Evolutionary conservation across 208 protist genomes (phyloP).

Genomic region (Leishmania martiniquensis): DNA sequence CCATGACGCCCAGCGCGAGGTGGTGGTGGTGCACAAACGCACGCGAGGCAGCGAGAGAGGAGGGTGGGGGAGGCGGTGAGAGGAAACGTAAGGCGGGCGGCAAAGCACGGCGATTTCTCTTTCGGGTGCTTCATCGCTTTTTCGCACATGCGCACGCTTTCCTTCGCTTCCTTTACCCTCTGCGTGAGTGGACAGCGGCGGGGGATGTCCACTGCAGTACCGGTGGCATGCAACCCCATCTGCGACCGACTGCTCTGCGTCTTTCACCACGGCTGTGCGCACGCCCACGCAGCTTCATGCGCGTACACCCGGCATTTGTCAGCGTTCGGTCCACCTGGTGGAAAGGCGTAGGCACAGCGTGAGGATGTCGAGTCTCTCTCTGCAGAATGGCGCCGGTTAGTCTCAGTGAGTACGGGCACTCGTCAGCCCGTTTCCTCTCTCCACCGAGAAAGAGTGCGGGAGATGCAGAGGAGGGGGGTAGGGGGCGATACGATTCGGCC

Average conservation of each 20-base stretch:
- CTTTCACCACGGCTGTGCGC: not conserved
- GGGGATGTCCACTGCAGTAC: not conserved
- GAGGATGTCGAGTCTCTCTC: not conserved
- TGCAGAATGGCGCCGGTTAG: not conserved
- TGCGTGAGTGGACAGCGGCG: not conserved
- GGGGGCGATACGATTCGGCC: no score
- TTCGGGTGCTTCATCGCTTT: not conserved
- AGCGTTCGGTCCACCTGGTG: not conserved
- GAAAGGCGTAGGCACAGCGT: not conserved
- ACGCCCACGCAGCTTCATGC: not conserved
- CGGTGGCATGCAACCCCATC: not conserved
- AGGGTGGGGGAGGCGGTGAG: no score
- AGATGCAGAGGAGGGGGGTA: no score
- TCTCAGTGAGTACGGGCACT: not conserved
- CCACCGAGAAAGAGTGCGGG: not conserved
- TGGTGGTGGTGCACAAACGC: not conserved
- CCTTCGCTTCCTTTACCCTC: not conserved
- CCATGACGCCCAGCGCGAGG: not conserved
- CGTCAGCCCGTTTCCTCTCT: not conserved
- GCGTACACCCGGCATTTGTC: not conserved
- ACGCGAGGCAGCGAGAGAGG: no score
- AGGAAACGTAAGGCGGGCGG: not conserved
- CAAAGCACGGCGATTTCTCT: not conserved
- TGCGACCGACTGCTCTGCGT: not conserved
- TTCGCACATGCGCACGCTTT: not conserved